These are phyloP conservation scores for Boletus rubroflammeus DNA, from an alignment of 768 basidiomycete species.

Conservation along the genomic window DNA sequence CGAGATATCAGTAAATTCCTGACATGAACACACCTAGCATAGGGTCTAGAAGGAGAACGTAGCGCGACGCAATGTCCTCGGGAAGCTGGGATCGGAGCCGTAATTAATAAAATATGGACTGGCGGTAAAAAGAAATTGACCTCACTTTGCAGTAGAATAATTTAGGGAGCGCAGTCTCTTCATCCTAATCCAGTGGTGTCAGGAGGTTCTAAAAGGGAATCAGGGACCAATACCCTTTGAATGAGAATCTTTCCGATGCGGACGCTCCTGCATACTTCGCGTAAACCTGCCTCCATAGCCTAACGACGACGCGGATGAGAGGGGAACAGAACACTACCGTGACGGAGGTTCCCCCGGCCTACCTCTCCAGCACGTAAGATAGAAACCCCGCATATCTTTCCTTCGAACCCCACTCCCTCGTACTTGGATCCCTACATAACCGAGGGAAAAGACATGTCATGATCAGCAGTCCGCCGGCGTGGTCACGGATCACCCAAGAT, in stretches of 20 bases:
- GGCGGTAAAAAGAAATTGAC: not conserved
- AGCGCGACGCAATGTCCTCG: constrained; percentile 86
- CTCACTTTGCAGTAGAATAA: constrained; percentile 84
- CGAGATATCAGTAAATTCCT: not conserved
- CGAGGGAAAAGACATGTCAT: not conserved
- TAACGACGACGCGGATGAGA: constrained; percentile 26
- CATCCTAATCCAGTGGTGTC: constrained; percentile 56
- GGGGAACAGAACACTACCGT: not conserved
- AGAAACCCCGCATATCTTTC: constrained; percentile 94
- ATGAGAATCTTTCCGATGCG: constrained; percentile 98
- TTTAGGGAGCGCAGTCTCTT: constrained; percentile 90
- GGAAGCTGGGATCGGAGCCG: constrained; percentile 57
- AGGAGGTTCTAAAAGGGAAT: not conserved
- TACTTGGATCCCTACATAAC: constrained; percentile 65
- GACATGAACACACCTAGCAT: constrained; percentile 74
- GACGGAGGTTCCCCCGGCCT: constrained; percentile 10
- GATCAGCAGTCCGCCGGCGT: not conserved
- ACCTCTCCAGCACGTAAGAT: constrained; percentile 94
- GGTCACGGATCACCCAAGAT: not conserved
- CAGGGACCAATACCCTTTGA: constrained; percentile 64
- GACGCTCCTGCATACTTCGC: constrained; percentile 92
- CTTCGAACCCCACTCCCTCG: constrained; percentile 91
- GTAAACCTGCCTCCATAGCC: constrained; percentile 97
- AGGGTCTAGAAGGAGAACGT: constrained; percentile 92
- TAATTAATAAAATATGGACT: not conserved